Evolutionary conservation across 768 basidiomycete genomes (phyloP).

Genomic region (Lactifluus echinatus): DNA sequence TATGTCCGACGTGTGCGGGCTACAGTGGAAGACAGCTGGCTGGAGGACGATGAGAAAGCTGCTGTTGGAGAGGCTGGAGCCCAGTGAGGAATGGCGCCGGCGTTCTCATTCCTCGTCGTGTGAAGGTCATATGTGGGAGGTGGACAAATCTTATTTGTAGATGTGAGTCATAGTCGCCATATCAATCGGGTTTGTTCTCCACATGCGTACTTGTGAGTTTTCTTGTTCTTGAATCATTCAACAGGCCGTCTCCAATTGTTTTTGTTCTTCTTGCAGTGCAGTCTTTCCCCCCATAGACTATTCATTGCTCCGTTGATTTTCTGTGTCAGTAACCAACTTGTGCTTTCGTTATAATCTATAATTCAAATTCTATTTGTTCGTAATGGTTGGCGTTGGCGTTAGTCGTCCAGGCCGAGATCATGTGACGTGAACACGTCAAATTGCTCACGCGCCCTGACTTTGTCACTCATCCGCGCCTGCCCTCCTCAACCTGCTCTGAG

Average conservation of each 20-base stretch:
- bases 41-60: conserved; percentile 66
- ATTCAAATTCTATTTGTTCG: neutral
- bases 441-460: conserved; percentile 13
- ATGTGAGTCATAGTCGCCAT: neutral
- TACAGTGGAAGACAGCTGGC: conserved; percentile 93
- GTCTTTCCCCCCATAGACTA: neutral
- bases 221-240: neutral
- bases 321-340: neutral
- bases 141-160: neutral
- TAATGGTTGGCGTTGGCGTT: neutral
- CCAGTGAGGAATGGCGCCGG: conserved; percentile 9
- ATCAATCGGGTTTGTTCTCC: neutral
- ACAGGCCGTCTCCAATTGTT: neutral
- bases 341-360: neutral
- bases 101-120: neutral
- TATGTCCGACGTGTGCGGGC: conserved; percentile 88
- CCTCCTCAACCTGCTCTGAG: too few relatives aligned
- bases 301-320: neutral
- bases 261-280: neutral
- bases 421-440: conserved; percentile 21
- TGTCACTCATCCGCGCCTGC: neutral
- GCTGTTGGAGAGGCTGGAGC: conserved; percentile 39
- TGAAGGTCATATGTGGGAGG: neutral
- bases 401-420: neutral
- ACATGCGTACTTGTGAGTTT: conserved; percentile 1